A percentile compares a stretch with the other conserved stretches of the same genome.
Evolutionary conservation across 1,284 basidiomycete species (phyloP).

Genomic region (Peniophora sp.): DNA sequence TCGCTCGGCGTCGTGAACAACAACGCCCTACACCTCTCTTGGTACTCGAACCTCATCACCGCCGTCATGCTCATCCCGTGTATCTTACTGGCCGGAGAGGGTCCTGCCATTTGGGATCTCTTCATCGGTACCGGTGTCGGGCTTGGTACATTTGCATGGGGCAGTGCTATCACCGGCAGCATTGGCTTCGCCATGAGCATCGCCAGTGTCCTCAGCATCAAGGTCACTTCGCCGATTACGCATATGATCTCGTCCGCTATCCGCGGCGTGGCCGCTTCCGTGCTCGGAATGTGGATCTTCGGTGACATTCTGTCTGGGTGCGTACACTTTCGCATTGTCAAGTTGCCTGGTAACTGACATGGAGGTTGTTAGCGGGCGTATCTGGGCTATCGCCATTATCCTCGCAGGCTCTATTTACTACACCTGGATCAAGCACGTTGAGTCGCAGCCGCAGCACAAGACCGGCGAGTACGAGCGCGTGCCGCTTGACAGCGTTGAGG

Average conservation of each 20-base stretch:
- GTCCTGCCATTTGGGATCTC: constrained; percentile 48
- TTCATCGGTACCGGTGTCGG: constrained; percentile 38
- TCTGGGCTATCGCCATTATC: constrained; percentile 71
- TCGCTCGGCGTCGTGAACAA: constrained; percentile 69
- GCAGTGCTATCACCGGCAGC: constrained; percentile 70
- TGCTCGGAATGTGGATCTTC: constrained; percentile 73
- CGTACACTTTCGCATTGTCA: constrained; percentile 20
- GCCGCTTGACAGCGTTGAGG: constrained; percentile 43
- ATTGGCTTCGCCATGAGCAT: constrained; percentile 87
- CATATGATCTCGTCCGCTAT: constrained; percentile 89
- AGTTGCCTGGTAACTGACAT: constrained; percentile 5
- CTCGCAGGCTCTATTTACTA: constrained; percentile 77
- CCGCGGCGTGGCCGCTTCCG: constrained; percentile 72
- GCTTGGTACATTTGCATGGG: constrained; percentile 65
- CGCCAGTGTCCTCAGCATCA: constrained; percentile 83
- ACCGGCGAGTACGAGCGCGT: constrained; percentile 33
- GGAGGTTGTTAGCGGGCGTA: constrained; percentile 57
- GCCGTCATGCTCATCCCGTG: constrained; percentile 60
- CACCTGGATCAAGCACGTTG: constrained; percentile 78
- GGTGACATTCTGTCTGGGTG: constrained; percentile 66
- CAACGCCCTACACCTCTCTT: constrained; percentile 71
- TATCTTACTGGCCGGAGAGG: constrained; percentile 66
- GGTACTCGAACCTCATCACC: constrained; percentile 79
- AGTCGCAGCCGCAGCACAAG: constrained; percentile 27
- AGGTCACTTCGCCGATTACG: constrained; percentile 87